Evolutionary conservation across 2,329 filamentous ascomycete genomes (phyloP).

Genomic region (Alternaria triticimaculans): DNA sequence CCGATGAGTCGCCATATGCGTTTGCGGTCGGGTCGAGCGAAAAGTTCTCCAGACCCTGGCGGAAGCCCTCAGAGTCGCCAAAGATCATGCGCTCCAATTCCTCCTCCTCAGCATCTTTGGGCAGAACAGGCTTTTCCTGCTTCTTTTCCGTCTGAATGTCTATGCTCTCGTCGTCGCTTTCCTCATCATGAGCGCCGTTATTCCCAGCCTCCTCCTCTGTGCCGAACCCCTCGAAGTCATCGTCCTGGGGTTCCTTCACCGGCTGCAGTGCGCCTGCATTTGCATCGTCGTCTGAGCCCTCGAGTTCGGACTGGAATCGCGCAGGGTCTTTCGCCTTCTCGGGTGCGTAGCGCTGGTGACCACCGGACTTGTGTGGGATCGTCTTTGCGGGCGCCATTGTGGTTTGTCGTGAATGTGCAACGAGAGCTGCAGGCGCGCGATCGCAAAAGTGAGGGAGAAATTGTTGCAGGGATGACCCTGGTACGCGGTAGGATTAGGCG

Average conservation of each 20-base stretch:
- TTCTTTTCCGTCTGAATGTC: slow-evolving; percentile 29
- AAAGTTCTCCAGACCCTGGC: slow-evolving; percentile 71
- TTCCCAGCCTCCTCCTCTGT: slow-evolving; percentile 15
- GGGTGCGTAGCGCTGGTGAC: slow-evolving; percentile 30
- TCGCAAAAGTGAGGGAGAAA: slow-evolving; percentile 38
- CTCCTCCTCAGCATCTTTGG: slow-evolving; percentile 83
- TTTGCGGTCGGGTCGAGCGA: slow-evolving; percentile 50
- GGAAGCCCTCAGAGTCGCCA: slow-evolving; percentile 84
- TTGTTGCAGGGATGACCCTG: slow-evolving; percentile 40
- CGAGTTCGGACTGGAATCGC: slow-evolving; percentile 23
- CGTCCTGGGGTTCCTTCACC: slow-evolving; percentile 20
- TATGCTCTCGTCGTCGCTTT: slow-evolving; percentile 30
- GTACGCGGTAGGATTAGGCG: slow-evolving; percentile 20
- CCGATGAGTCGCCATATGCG: slow-evolving; percentile 38
- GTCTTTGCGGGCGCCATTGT: slow-evolving; percentile 41
- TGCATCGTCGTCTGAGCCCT: slow-evolving; percentile 30
- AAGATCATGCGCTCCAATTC: slow-evolving; percentile 89
- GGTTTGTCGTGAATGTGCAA: slow-evolving; percentile 16
- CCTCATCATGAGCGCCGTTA: slow-evolving; percentile 6
- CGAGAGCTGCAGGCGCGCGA: slow-evolving; percentile 17
- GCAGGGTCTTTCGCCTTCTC: slow-evolving; percentile 16
- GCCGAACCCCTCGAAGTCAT: slow-evolving; percentile 39
- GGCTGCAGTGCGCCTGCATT: slow-evolving; percentile 32
- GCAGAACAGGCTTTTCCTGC: slow-evolving; percentile 44
- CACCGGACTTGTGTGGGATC: slow-evolving; percentile 27